phyloP scores from a whole-genome alignment of 768 basidiomycete genomes.

The Macrolepiota fuliginosa region DNA sequence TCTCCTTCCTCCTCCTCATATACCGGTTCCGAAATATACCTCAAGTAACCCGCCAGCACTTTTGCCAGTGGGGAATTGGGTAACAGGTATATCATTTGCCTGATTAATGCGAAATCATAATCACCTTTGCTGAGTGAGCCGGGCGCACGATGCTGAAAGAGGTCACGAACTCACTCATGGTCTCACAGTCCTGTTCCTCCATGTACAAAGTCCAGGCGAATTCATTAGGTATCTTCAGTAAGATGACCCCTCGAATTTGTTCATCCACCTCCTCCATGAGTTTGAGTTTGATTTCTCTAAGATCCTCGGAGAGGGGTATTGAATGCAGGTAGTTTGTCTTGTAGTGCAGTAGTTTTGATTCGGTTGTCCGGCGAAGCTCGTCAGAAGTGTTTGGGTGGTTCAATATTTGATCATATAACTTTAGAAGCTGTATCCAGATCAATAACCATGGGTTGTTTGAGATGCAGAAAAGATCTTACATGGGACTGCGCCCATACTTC shows the following conservation, averaged over 20 bases:
- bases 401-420: slow-evolving; percentile 74
- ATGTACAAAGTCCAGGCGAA: slow-evolving; percentile 79
- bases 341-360: slow-evolving; percentile 70
- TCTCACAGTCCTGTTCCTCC: slow-evolving; percentile 68
- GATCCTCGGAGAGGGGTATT: slow-evolving; percentile 42
- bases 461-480: slow-evolving; percentile 33
- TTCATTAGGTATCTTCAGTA: slow-evolving; percentile 76
- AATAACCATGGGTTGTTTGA: background rate
- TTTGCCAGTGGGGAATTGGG: slow-evolving; percentile 53
- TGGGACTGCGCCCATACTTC: slow-evolving; percentile 64
- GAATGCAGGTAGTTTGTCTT: slow-evolving; percentile 61
- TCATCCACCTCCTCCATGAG: slow-evolving; percentile 66
- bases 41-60: slow-evolving; percentile 67
- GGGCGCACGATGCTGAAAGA: background rate
- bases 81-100: slow-evolving; percentile 63
- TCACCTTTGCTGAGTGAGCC: slow-evolving; percentile 38
- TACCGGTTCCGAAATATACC: slow-evolving; percentile 49
- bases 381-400: slow-evolving; percentile 80
- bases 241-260: slow-evolving; percentile 69
- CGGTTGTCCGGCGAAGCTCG: slow-evolving; percentile 72
- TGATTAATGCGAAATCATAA: slow-evolving; percentile 57
- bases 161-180: slow-evolving; percentile 49
- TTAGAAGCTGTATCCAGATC: slow-evolving; percentile 51
- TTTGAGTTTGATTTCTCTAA: slow-evolving; percentile 37
- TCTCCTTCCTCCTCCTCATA: slow-evolving; percentile 41